Percentiles rank a stretch among this genome's conserved stretches.
phyloP scores from a whole-genome alignment of 1,139 yeast genomes.

The Kluyveromyces sp. region DNA sequence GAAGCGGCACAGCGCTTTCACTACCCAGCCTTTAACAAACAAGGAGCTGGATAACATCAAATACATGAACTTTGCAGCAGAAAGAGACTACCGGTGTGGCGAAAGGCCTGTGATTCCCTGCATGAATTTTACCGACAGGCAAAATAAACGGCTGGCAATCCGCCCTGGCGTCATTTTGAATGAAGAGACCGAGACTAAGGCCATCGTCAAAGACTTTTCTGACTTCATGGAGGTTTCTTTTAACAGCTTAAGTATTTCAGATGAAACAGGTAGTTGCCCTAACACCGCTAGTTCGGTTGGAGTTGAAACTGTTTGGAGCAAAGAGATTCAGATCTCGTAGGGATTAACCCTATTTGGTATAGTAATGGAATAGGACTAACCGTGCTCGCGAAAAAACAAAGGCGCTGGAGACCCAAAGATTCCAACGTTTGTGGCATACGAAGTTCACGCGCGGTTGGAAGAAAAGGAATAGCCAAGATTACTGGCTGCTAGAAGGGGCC shows the following conservation, averaged over 20 bases:
- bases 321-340: neutral
- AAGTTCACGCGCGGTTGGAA: neutral
- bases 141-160: neutral
- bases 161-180: neutral
- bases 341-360: neutral
- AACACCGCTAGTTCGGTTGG: neutral
- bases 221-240: constrained; percentile 3
- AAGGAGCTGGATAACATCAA: constrained; percentile 4
- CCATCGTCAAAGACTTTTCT: constrained; percentile 5
- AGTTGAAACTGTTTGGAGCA: neutral
- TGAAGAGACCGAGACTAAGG: neutral
- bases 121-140: neutral
- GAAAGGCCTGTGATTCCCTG: constrained; percentile 1
- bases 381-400: neutral
- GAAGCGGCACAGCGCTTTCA: neutral
- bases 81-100: constrained; percentile 5
- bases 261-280: neutral
- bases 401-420: neutral
- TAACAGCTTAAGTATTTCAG: constrained; percentile 3
- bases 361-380: neutral
- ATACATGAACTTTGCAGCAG: constrained; percentile 4
- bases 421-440: neutral
- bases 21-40: constrained; percentile 3
- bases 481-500: neutral
- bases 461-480: neutral